A percentile compares a stretch with the other conserved stretches of the same genome.
phyloP scores from a whole-genome alignment of 2,329 filamentous ascomycete species.

The Exophiala xenobiotica region DNA sequence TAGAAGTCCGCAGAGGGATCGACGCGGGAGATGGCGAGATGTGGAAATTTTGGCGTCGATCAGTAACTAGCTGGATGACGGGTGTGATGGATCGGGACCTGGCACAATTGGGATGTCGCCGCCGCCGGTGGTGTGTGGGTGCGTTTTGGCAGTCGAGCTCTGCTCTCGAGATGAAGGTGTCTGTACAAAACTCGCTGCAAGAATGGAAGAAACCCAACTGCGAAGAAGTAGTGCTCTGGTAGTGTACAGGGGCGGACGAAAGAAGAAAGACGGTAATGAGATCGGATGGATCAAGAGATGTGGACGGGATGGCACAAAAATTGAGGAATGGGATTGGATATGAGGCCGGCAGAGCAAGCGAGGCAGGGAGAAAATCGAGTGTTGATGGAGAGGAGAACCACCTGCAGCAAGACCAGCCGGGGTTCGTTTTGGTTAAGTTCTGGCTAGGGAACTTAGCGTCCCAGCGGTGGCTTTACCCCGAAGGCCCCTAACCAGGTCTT shows the following conservation, averaged over 20 bases:
- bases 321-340: not conserved
- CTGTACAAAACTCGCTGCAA: not conserved
- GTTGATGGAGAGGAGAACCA: not conserved
- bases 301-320: not conserved
- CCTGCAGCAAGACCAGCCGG: no score
- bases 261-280: not conserved
- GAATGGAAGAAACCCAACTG: not conserved
- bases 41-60: conserved; percentile 25
- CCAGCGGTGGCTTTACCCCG: not conserved
- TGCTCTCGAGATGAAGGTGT: conserved; percentile 4
- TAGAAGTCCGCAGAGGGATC: conserved; percentile 17
- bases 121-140: not conserved
- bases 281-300: not conserved
- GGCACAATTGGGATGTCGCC: conserved; percentile 2
- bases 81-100: conserved; percentile 13
- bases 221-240: not conserved
- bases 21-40: conserved; percentile 15
- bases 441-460: not conserved
- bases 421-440: not conserved
- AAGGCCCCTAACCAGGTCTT: not conserved
- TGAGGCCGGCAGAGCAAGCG: not conserved
- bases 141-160: not conserved
- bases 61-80: conserved; percentile 10
- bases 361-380: conserved; percentile 1
- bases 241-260: conserved; percentile 2